Percentiles rank a stretch among this genome's conserved stretches.
These are phyloP conservation scores for Drosera spatulata DNA, from an alignment of 179 eudicot species.

Conservation along the genomic window DNA sequence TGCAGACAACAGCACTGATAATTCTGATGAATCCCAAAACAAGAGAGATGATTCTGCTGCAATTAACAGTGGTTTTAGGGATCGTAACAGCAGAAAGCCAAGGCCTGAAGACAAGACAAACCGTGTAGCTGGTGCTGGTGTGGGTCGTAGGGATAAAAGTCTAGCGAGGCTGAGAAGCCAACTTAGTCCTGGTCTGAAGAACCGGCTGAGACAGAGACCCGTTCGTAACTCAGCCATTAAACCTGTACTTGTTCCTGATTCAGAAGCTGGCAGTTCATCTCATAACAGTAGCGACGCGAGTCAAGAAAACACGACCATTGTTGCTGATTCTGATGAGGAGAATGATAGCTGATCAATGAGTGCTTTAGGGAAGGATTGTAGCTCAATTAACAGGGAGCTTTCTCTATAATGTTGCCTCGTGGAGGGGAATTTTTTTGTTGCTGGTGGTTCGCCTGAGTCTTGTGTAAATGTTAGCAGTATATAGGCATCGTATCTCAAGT, in stretches of 20 bases:
- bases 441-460: no score
- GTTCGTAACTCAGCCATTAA: slow-evolving; percentile 46
- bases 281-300: slow-evolving; percentile 6
- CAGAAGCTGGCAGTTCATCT: slow-evolving; percentile 37
- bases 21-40: slow-evolving; percentile 8
- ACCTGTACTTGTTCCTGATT: slow-evolving; percentile 33
- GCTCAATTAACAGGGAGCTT: neutral
- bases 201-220: slow-evolving; percentile 55
- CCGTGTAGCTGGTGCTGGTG: slow-evolving; percentile 7
- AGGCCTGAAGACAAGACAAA: slow-evolving; percentile 8
- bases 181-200: slow-evolving; percentile 37
- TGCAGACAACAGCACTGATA: slow-evolving; percentile 16
- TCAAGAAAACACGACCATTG: slow-evolving; percentile 11
- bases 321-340: slow-evolving; percentile 30
- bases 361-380: neutral
- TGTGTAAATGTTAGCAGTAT: no score
- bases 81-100: slow-evolving; percentile 8
- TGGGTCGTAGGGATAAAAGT: slow-evolving; percentile 17
- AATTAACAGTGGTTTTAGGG: slow-evolving; percentile 8
- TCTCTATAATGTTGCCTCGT: no score
- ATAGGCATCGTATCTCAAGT: no score
- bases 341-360: slow-evolving; percentile 5
- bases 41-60: slow-evolving; percentile 7
- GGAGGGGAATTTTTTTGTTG: no score
- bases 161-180: slow-evolving; percentile 21